These are phyloP conservation scores for Epicoccum nigrum DNA, from an alignment of 2,329 filamentous ascomycete genomes.

Conservation along the genomic window DNA sequence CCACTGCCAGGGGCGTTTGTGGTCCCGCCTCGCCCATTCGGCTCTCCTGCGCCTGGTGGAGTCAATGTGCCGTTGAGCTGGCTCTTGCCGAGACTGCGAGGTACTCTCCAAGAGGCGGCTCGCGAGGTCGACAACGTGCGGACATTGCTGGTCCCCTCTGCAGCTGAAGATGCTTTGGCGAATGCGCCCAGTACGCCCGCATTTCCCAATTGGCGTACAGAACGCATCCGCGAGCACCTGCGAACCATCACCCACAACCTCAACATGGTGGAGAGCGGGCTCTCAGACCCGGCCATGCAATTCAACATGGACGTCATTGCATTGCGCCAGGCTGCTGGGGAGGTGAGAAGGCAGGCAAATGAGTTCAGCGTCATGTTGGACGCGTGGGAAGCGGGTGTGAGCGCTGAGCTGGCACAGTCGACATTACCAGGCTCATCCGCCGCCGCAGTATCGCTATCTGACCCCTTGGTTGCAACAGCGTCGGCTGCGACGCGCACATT, in stretches of 20 bases:
- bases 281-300: conserved; percentile 36
- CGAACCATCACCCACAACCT: conserved; percentile 32
- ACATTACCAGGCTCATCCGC: conserved; percentile 5
- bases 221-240: conserved; percentile 36
- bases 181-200: conserved; percentile 6
- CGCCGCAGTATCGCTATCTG: conserved; percentile 4
- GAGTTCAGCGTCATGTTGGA: conserved; percentile 31
- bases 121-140: conserved; percentile 44
- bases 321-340: conserved; percentile 35
- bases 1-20: conserved; percentile 29
- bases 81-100: conserved; percentile 29
- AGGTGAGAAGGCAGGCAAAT: conserved; percentile 34
- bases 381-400: conserved; percentile 16
- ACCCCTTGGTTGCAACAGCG: conserved; percentile 10
- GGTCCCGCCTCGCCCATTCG: conserved; percentile 24
- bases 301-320: conserved; percentile 38
- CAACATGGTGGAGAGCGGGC: conserved; percentile 34
- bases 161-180: conserved; percentile 18
- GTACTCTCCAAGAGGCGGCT: conserved; percentile 33
- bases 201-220: conserved; percentile 38
- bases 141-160: conserved; percentile 19
- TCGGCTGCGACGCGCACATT: conserved; percentile 15
- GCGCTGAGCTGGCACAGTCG: background rate
- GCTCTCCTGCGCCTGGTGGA: conserved; percentile 19
- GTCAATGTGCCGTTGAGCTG: conserved; percentile 21